Evolutionary conservation across 2,329 filamentous ascomycete species (phyloP).

Genomic region (Beauveria australis): DNA sequence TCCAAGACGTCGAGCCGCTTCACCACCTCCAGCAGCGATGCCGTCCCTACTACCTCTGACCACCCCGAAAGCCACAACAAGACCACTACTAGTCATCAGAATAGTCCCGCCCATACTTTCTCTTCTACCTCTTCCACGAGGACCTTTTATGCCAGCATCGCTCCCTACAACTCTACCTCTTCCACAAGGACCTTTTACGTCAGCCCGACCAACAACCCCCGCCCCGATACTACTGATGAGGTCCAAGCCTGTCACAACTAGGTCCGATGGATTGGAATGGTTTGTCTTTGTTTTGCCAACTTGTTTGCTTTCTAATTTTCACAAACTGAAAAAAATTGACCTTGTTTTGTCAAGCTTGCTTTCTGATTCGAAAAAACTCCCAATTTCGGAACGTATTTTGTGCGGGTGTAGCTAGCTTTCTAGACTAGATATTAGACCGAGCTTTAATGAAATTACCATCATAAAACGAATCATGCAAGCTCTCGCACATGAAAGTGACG

Average conservation of each 20-base stretch:
- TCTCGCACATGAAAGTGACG: slow-evolving; percentile 35
- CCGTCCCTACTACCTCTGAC: not conserved
- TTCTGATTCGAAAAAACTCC: too few species aligned
- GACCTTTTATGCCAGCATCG: too few species aligned
- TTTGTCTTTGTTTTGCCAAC: too few species aligned
- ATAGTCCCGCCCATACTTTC: too few species aligned
- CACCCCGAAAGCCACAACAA: not conserved
- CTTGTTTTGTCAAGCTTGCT: not conserved
- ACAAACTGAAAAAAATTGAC: not conserved
- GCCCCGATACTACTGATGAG: not conserved
- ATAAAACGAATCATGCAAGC: slow-evolving; percentile 5
- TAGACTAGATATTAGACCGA: not conserved
- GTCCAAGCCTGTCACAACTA: not conserved
- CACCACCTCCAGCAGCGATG: not conserved
- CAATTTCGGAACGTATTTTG: not conserved
- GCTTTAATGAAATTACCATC: not conserved
- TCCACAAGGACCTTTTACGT: too few species aligned
- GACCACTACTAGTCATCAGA: not conserved
- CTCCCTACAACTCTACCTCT: too few species aligned
- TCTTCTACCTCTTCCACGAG: too few species aligned
- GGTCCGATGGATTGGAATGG: too few species aligned
- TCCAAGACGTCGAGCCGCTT: too few species aligned
- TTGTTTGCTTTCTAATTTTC: not conserved
- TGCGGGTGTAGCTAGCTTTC: not conserved
- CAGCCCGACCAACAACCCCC: not conserved